Percentiles rank a stretch among this genome's conserved stretches.
phyloP scores from a whole-genome alignment of 2,329 filamentous ascomycete species.

The Pseudocercospora macadamiae region DNA sequence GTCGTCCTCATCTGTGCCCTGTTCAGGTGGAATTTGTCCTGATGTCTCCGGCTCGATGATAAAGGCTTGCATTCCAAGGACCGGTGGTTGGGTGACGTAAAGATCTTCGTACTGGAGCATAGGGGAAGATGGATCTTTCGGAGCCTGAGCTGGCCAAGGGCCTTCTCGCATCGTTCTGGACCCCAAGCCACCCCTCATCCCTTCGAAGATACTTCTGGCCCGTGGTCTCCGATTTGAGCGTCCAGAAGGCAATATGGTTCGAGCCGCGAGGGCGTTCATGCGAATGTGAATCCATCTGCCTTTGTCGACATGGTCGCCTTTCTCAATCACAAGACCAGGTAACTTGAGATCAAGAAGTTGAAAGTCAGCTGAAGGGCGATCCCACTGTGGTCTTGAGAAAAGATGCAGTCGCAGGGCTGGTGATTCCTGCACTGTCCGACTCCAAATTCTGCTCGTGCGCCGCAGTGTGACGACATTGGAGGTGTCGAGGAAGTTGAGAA shows the following conservation, averaged over 20 bases:
- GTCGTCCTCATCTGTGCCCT: conserved; percentile 3
- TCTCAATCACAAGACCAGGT: conserved; percentile 29
- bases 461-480: conserved; percentile 24
- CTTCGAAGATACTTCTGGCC: conserved; percentile 29
- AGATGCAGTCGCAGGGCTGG: conserved; percentile 30
- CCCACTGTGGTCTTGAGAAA: conserved; percentile 30
- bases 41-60: conserved; percentile 8
- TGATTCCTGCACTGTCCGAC: conserved; percentile 22
- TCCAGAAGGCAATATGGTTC: conserved; percentile 17
- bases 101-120: conserved; percentile 22
- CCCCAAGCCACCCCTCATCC: conserved; percentile 25
- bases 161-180: conserved; percentile 11
- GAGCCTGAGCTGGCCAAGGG: conserved; percentile 19
- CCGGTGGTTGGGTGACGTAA: conserved; percentile 32
- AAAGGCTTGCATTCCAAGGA: conserved; percentile 32
- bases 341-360: conserved; percentile 28
- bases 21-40: background rate
- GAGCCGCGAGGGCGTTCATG: conserved; percentile 28
- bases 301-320: conserved; percentile 25
- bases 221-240: conserved; percentile 7
- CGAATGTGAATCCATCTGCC: conserved; percentile 33
- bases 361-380: conserved; percentile 23
- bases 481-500: conserved; percentile 28
- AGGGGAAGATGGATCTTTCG: background rate
- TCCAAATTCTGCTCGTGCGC: conserved; percentile 26